Percentiles rank a stretch among this genome's conserved stretches.
phyloP scores from a whole-genome alignment of 2,329 filamentous ascomycete genomes.

The Colletotrichum australisinense region DNA sequence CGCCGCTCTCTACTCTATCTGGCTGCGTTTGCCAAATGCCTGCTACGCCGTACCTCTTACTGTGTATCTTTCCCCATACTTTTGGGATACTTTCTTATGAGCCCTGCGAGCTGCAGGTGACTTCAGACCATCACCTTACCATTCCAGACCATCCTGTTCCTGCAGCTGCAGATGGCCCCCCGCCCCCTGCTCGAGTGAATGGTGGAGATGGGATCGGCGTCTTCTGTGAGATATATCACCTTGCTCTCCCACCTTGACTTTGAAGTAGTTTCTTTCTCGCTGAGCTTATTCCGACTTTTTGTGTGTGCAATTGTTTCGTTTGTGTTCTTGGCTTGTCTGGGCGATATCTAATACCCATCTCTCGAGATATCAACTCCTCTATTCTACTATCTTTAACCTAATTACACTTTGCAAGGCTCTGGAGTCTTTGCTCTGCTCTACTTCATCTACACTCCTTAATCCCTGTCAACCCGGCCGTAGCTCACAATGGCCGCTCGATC shows the following conservation, averaged over 20 bases:
- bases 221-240: constrained; percentile 22
- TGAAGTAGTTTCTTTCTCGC: background rate
- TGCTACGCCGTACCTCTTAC: too few species aligned
- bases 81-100: constrained; percentile 18
- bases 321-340: constrained; percentile 3
- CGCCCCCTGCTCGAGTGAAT: background rate
- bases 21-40: constrained; percentile 12
- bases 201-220: constrained; percentile 4
- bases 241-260: background rate
- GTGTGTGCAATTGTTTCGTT: constrained; percentile 2
- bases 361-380: constrained; percentile 3
- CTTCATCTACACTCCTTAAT: constrained; percentile 14
- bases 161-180: constrained; percentile 13
- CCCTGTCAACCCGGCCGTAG: background rate
- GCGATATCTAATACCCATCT: constrained; percentile 17
- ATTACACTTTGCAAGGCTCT: constrained; percentile 23
- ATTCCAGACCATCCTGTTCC: constrained; percentile 19
- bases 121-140: constrained; percentile 25
- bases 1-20: background rate
- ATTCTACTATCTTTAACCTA: constrained; percentile 6
- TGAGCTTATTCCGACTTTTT: constrained; percentile 1
- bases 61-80: background rate
- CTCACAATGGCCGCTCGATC: constrained; percentile 35
- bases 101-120: constrained; percentile 16
- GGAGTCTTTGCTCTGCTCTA: constrained; percentile 23